These are phyloP conservation scores for Pulveroboletus sp. DNA, from an alignment of 768 basidiomycete species.

Conservation along the genomic window DNA sequence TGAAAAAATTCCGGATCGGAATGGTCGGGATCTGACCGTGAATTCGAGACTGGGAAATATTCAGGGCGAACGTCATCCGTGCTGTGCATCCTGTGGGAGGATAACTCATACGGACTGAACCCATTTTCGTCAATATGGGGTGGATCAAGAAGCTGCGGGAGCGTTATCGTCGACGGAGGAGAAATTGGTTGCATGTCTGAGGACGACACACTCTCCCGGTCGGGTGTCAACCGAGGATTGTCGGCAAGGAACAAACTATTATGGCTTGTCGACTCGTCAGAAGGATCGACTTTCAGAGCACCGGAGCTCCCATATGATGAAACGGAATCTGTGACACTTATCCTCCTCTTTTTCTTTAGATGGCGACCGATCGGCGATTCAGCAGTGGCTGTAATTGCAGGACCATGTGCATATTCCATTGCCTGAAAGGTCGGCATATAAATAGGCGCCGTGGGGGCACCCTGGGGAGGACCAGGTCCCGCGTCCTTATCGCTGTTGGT, in stretches of 20 bases:
- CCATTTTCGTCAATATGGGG: conserved; percentile 20
- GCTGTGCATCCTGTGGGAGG: conserved; percentile 14
- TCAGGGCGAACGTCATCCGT: conserved; percentile 26
- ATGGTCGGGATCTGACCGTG: conserved; percentile 31
- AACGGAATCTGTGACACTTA: conserved; percentile 33
- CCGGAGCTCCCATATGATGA: conserved; percentile 31
- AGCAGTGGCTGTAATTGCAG: conserved; percentile 27
- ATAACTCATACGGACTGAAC: conserved; percentile 26
- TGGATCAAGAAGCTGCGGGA: conserved; percentile 26
- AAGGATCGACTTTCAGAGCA: conserved; percentile 22
- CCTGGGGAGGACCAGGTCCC: conserved; percentile 25
- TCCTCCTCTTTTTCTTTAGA: conserved; percentile 33
- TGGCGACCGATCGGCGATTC: conserved; percentile 28
- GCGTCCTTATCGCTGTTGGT: conserved; percentile 33
- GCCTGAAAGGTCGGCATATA: conserved; percentile 40
- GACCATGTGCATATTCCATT: conserved; percentile 35
- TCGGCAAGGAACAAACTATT: conserved; percentile 24
- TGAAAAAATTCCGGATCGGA: conserved; percentile 24
- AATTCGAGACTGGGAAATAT: conserved; percentile 34
- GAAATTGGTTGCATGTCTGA: conserved; percentile 32
- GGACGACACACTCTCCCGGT: conserved; percentile 30
- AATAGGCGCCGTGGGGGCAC: conserved; percentile 26
- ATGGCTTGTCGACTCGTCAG: conserved; percentile 18
- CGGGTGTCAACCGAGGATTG: conserved; percentile 30
- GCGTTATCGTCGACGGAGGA: conserved; percentile 26